Evolutionary conservation across 495 filamentous ascomycete species (phyloP), one percentile per base, ranked within the genome.

Genomic region (Neurospora sp.): DNA sequence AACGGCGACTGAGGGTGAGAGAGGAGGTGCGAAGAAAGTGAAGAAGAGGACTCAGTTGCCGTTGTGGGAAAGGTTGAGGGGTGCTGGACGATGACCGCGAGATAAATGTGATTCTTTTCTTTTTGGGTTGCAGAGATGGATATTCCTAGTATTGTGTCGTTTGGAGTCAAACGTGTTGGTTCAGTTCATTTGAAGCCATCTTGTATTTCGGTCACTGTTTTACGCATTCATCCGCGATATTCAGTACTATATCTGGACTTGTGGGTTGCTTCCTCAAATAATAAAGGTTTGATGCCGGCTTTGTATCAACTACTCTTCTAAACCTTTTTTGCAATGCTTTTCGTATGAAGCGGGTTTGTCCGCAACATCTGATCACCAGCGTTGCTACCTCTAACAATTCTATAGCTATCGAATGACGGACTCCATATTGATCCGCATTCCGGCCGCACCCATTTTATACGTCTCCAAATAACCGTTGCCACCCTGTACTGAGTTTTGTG

Each of bases 21-120:
- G 39, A 65, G 38, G 70, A 40, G 69, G 27, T 44, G 68, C 22
- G 69, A 71, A 72, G 16, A 74, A 73, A 31, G 45, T 53, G 31
- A 70, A 68, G 69, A 41, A 59, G 31, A 74, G 70, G 69, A 77
- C 71, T 38, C 69, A 71, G 16, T 71, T 74, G 35, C 73, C 70
- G 4, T 39, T 80, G 2, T 79, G 76, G 78, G 76, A 73, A 38
- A 70, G 77, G 14, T 68, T 78, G 27, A 74, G 71, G 45, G 74
- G 74, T 4, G 71, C 39, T 10, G 74, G 73, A n/a, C 70, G 73
- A 72, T 78, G 65, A 73, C 1, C 20, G 20, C n/a, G 72, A 22
- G 6, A 35, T 39, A 2, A 38, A 20, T 18, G 39, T 35, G 0
- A 7, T 37, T 31, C 35, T 27, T 12, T 3, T 59, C 4, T 59